phyloP scores from a whole-genome alignment of 2,329 filamentous ascomycete genomes.

The Microthyrium microscopicum region DNA sequence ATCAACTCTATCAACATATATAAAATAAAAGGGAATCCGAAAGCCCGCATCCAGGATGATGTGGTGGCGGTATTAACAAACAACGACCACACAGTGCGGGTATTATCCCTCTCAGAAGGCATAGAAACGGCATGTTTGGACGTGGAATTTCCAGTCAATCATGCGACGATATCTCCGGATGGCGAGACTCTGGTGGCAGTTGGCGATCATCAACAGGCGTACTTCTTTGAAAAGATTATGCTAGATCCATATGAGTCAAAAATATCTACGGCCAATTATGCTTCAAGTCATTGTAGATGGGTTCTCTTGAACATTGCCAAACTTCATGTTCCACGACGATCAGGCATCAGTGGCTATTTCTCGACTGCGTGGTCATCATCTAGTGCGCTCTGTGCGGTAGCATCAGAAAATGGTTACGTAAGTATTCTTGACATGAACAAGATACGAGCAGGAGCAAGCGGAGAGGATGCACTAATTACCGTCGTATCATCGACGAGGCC shows the following conservation, averaged over 20 bases:
- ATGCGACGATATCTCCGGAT: slow-evolving; percentile 83
- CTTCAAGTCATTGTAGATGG: slow-evolving; percentile 21
- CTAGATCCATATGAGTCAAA: not conserved
- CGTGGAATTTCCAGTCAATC: slow-evolving; percentile 78
- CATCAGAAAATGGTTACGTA: slow-evolving; percentile 66
- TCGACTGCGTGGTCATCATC: slow-evolving; percentile 61
- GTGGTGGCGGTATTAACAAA: slow-evolving; percentile 67
- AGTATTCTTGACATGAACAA: slow-evolving; percentile 50
- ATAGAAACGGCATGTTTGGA: slow-evolving; percentile 53
- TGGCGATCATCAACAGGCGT: slow-evolving; percentile 72
- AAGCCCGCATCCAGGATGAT: slow-evolving; percentile 31
- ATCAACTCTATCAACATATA: slow-evolving; percentile 10
- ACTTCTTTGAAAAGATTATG: slow-evolving; percentile 51
- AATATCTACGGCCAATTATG: slow-evolving; percentile 14
- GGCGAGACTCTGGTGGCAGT: slow-evolving; percentile 67
- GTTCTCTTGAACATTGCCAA: slow-evolving; percentile 22
- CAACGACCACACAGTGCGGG: slow-evolving; percentile 75
- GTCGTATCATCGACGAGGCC: slow-evolving; percentile 65
- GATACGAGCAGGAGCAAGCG: slow-evolving; percentile 20
- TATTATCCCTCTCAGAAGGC: slow-evolving; percentile 60
- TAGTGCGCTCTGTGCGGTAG: slow-evolving; percentile 55
- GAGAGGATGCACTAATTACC: slow-evolving; percentile 42
- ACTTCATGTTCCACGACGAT: slow-evolving; percentile 23
- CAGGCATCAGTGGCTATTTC: slow-evolving; percentile 44
- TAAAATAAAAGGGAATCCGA: slow-evolving; percentile 24